Evolutionary conservation across 495 filamentous ascomycete genomes (phyloP).

Genomic region (Tuber calosporum): DNA sequence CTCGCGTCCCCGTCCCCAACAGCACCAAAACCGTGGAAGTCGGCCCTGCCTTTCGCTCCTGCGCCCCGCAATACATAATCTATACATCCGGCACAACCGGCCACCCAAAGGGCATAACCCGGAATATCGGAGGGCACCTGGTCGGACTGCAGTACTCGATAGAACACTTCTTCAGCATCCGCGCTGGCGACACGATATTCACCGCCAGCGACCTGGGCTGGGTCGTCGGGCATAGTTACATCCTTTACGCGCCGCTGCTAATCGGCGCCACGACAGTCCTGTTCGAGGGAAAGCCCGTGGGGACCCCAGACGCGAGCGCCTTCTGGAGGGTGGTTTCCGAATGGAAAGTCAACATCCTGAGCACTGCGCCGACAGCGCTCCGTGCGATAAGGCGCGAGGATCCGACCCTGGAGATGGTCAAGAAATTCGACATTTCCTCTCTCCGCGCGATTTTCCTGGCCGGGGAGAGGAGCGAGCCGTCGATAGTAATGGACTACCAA

Average conservation of each 20-base stretch:
- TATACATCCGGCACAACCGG: slow-evolving; percentile 82
- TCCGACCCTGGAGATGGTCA: slow-evolving; percentile 60
- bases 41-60: slow-evolving; percentile 66
- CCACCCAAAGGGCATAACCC: slow-evolving; percentile 76
- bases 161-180: slow-evolving; percentile 68
- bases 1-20: background rate
- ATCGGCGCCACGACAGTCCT: slow-evolving; percentile 78
- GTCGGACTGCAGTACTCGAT: slow-evolving; percentile 77
- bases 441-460: slow-evolving; percentile 74
- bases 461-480: slow-evolving; percentile 82
- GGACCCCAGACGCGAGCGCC: slow-evolving; percentile 75
- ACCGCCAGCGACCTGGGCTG: slow-evolving; percentile 58
- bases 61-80: slow-evolving; percentile 79
- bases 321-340: slow-evolving; percentile 85
- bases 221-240: slow-evolving; percentile 80
- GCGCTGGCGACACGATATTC: slow-evolving; percentile 77
- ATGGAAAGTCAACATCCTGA: slow-evolving; percentile 74
- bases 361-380: slow-evolving; percentile 80
- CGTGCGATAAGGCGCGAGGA: slow-evolving; percentile 83
- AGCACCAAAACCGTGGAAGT: slow-evolving; percentile 20
- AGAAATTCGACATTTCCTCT: slow-evolving; percentile 58
- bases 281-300: slow-evolving; percentile 87
- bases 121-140: slow-evolving; percentile 78
- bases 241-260: slow-evolving; percentile 76
- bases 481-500: slow-evolving; percentile 73